Base-by-base conservation (phyloP, 345 rosid genomes). In the Rhodomyrtus tomentosa region DNA sequence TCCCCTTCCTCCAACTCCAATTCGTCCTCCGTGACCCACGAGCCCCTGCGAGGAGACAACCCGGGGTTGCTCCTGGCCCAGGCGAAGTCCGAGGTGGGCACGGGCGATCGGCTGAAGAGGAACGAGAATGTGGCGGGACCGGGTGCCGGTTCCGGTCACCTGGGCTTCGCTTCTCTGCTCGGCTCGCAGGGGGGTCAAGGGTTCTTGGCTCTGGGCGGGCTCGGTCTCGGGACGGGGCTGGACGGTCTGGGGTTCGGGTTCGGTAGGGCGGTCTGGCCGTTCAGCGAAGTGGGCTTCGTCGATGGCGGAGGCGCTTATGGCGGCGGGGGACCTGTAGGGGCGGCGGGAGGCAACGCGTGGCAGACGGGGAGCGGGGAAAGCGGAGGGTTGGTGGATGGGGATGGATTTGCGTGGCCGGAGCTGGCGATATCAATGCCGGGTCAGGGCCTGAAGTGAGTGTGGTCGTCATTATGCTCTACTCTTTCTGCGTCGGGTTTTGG, bases 351-450 rank as follows among this genome's bases (percentile, higher is more conserved):
- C 72, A 88, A 83, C 85, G 53, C 87, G 52, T 91, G 91, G 95
- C 93, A 86, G 86, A 36, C 86, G 80, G 85, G 55, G 56, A 84
- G 40, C n/a, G 82, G 84, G 32, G 90, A 83, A 16, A 86, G 81
- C n/a, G 92, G 86, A n/a, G 89, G 84, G 29, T 53, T 91, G 55
- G 87, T 51, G 11, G 94, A 86, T 29, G 91, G 87, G 24, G 92
- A 92, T 7, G 89, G 88, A 56, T 91, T 91, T 58, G 84, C 85
- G 40, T 93, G 92, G 94, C 92, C 95, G 24, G 90, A 91, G 80
- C 90, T 92, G n/a, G 92, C 91, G 3, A 90, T 92, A 83, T 90
- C 94, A 12, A 83, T 89, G 83, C 88, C 89, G 11, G 93, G 91
- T 20, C 89, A 92, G 82, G 87, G 88, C 50, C 89, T 86, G 76